These are phyloP conservation scores for Microbotryum scabiosae DNA, from an alignment of 1,284 basidiomycete genomes.

Conservation along the genomic window DNA sequence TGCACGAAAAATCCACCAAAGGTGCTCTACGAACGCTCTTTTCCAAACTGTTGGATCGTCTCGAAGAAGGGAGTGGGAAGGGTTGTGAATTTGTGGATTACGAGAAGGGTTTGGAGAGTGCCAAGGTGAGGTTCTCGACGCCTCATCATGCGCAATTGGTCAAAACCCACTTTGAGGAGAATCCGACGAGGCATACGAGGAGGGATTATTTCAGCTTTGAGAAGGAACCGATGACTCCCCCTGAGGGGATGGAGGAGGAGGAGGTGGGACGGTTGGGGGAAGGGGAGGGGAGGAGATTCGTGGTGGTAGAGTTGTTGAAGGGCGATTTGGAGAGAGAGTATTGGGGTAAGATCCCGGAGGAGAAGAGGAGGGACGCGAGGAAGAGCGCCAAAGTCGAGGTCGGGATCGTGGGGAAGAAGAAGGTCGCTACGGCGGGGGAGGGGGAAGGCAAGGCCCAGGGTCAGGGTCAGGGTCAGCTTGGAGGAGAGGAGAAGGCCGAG, in stretches of 20 bases:
- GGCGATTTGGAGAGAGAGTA: conserved; percentile 21
- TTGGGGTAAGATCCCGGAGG: conserved; percentile 23
- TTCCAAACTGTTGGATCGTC: conserved; percentile 15
- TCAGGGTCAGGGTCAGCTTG: neutral
- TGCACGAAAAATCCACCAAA: conserved; percentile 23
- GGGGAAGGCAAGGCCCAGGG: neutral
- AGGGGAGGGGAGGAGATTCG: neutral
- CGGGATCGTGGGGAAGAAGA: conserved; percentile 10
- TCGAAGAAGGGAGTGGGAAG: conserved; percentile 29
- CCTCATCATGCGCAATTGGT: conserved; percentile 9
- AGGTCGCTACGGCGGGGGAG: neutral
- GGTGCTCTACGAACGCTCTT: conserved; percentile 17
- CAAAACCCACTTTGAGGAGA: conserved; percentile 5
- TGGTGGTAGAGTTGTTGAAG: conserved; percentile 4
- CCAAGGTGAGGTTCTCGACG: conserved; percentile 21
- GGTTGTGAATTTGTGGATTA: conserved; percentile 30
- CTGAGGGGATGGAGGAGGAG: too few relatives aligned
- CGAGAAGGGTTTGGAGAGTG: conserved; percentile 24
- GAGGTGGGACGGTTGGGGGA: too few relatives aligned
- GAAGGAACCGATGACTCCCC: too few relatives aligned
- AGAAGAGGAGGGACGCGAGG: conserved; percentile 12
- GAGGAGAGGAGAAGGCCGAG: neutral
- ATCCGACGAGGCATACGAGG: neutral
- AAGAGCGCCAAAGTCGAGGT: conserved; percentile 15
- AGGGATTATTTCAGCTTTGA: neutral